phyloP scores from a whole-genome alignment of 208 protist genomes.

The Wallacemonas sp. region DNA sequence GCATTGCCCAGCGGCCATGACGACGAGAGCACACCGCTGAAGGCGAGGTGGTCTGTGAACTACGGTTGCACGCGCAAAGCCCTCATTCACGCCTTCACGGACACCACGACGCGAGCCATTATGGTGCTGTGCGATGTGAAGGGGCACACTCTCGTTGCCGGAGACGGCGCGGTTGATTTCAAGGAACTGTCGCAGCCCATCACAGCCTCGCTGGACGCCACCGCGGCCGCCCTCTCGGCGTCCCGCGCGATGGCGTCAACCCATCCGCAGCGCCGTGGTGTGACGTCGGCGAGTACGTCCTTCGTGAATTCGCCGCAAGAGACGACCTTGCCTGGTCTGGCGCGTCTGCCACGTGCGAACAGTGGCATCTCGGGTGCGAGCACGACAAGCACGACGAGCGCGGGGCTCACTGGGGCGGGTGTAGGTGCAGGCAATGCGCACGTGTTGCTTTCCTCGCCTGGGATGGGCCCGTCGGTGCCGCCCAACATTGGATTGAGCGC shows the following conservation, averaged over 20 bases:
- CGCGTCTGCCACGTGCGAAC: background rate
- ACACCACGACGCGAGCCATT: constrained; percentile 31
- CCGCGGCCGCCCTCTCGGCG: too few species aligned
- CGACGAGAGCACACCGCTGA: background rate
- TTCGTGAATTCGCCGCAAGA: constrained; percentile 2
- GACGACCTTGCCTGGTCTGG: background rate
- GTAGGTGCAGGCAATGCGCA: too few species aligned
- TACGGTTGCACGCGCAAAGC: constrained; percentile 81
- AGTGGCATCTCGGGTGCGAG: background rate
- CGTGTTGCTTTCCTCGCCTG: background rate
- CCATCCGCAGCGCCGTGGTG: background rate
- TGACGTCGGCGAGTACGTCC: background rate
- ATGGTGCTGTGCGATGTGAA: constrained; percentile 46
- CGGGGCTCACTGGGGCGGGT: too few species aligned
- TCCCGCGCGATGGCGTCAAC: background rate
- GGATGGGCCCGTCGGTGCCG: background rate
- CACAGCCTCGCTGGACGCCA: background rate
- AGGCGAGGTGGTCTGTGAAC: constrained; percentile 42
- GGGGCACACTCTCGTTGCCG: constrained; percentile 46
- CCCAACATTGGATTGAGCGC: background rate
- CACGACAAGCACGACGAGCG: too few species aligned
- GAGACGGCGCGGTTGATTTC: constrained; percentile 58
- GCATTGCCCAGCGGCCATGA: background rate
- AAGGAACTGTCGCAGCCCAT: constrained; percentile 8
- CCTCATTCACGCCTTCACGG: constrained; percentile 56